Percentiles rank a stretch among this genome's conserved stretches.
phyloP scores from a whole-genome alignment of 2,329 filamentous ascomycete genomes.

The Blastomyces silverae region DNA sequence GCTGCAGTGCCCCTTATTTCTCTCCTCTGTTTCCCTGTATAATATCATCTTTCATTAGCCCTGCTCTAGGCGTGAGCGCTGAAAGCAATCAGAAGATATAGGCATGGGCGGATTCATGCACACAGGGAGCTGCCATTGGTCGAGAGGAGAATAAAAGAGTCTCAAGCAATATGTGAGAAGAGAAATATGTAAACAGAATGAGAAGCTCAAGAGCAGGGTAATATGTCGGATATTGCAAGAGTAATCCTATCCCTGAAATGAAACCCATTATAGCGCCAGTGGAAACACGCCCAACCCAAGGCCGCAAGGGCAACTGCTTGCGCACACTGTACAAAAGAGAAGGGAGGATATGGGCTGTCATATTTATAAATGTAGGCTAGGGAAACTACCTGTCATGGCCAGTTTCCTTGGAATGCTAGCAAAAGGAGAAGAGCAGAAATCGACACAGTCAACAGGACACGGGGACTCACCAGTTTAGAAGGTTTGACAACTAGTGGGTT shows the following conservation, averaged over 20 bases:
- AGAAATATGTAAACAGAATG: neutral
- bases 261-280: neutral
- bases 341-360: neutral
- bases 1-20: neutral
- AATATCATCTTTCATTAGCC: neutral
- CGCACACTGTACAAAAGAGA: neutral
- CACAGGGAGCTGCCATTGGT: neutral
- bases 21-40: neutral
- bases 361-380: neutral
- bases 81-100: neutral
- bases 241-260: neutral
- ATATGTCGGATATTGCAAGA: neutral
- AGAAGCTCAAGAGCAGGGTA: neutral
- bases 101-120: neutral
- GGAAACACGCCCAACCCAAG: neutral
- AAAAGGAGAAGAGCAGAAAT: neutral
- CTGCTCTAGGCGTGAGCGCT: neutral
- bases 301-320: neutral
- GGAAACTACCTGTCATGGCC: neutral
- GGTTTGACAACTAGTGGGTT: neutral
- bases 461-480: neutral
- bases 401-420: neutral
- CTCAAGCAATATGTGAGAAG: neutral
- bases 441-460: neutral
- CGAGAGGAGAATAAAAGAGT: neutral